Percentiles rank a stretch among this genome's conserved stretches.
phyloP scores from a whole-genome alignment of 2,329 filamentous ascomycete species.

The Alternaria sp. region DNA sequence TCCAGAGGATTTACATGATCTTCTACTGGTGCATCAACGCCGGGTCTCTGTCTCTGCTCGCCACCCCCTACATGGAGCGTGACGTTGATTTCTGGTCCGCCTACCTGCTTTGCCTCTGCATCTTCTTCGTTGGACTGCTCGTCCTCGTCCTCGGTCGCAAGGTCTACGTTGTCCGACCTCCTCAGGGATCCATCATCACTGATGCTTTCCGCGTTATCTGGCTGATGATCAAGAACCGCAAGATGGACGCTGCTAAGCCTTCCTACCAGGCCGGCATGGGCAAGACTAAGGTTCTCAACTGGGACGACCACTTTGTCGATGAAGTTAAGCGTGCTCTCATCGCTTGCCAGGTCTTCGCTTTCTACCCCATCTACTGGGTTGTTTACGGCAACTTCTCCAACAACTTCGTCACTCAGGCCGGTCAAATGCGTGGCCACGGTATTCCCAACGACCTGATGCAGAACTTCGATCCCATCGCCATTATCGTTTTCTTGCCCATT shows the following conservation, averaged over 20 bases:
- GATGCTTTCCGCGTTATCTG: slow-evolving; percentile 66
- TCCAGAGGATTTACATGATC: slow-evolving; percentile 63
- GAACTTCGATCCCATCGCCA: slow-evolving; percentile 58
- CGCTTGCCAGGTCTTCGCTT: slow-evolving; percentile 74
- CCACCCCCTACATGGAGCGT: slow-evolving; percentile 75
- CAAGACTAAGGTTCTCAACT: slow-evolving; percentile 57
- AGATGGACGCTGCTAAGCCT: slow-evolving; percentile 71
- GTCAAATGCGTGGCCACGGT: slow-evolving; percentile 55
- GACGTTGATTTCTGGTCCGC: slow-evolving; percentile 76
- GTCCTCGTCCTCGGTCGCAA: slow-evolving; percentile 55
- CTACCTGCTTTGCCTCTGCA: slow-evolving; percentile 69
- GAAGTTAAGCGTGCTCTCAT: slow-evolving; percentile 72
- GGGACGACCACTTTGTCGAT: slow-evolving; percentile 77
- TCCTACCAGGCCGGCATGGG: slow-evolving; percentile 67
- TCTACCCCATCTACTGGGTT: slow-evolving; percentile 60
- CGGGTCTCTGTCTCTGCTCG: slow-evolving; percentile 72
- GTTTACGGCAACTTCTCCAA: slow-evolving; percentile 54
- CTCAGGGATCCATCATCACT: slow-evolving; percentile 51
- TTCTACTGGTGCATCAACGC: slow-evolving; percentile 80
- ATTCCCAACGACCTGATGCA: slow-evolving; percentile 61
- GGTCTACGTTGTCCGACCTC: slow-evolving; percentile 51
- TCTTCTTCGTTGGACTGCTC: slow-evolving; percentile 71
- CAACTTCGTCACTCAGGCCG: slow-evolving; percentile 58
- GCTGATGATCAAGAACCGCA: slow-evolving; percentile 64
- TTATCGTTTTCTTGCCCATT: slow-evolving; percentile 58